Evolutionary conservation across 2,329 filamentous ascomycete genomes (phyloP).

Genomic region (Graphiopsis chlorocephala): DNA sequence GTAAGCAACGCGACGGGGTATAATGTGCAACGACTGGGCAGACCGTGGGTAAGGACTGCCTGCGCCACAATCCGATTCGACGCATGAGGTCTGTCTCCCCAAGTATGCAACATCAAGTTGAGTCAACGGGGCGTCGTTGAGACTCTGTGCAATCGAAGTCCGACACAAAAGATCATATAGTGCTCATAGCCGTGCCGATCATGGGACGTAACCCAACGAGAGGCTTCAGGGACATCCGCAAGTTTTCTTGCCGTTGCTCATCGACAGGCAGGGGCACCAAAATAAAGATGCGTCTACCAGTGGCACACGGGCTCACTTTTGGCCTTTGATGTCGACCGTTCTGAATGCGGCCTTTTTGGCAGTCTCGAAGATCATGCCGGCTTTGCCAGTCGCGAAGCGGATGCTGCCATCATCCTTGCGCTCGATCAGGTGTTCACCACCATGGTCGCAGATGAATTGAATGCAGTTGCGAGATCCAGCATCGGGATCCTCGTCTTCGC

Average conservation of each 20-base stretch:
- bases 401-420: conserved; percentile 69
- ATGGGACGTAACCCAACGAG: background rate
- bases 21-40: background rate
- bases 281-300: background rate
- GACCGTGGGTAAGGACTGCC: background rate
- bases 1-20: background rate
- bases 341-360: conserved; percentile 73
- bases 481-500: conserved; percentile 41
- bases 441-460: conserved; percentile 82
- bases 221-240: background rate
- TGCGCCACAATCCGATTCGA: background rate
- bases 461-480: conserved; percentile 54
- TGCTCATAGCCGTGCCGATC: background rate
- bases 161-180: background rate
- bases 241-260: background rate
- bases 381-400: conserved; percentile 71
- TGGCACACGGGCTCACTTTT: conserved; percentile 64
- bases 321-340: conserved; percentile 94
- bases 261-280: background rate
- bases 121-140: background rate
- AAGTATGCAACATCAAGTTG: background rate
- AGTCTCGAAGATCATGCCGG: conserved; percentile 68
- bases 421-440: conserved; percentile 72
- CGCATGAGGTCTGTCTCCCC: background rate
- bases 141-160: background rate